Evolutionary conservation across 2,329 filamentous ascomycete species (phyloP).

Genomic region (Ascocoryne sarcoides): DNA sequence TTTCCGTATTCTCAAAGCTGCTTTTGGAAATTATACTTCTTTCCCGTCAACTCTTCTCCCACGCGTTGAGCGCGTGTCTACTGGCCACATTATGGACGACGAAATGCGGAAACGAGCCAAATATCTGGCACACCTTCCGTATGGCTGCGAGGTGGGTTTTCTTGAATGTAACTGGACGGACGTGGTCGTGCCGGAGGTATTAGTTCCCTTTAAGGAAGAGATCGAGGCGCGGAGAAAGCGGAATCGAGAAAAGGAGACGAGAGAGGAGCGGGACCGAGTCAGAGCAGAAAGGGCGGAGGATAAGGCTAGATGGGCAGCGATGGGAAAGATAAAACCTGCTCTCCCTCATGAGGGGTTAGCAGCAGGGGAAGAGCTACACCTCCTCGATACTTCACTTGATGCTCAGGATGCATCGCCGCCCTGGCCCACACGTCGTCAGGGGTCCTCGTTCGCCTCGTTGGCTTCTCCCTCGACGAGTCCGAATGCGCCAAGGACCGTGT

Average conservation of each 20-base stretch:
- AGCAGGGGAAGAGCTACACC: conserved; percentile 1
- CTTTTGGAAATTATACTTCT: conserved; percentile 56
- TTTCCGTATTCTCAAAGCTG: conserved; percentile 63
- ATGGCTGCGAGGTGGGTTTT: conserved; percentile 64
- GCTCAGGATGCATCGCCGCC: conserved; percentile 39
- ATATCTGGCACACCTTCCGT: conserved; percentile 61
- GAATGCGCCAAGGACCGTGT: conserved; percentile 69
- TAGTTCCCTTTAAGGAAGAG: conserved; percentile 53
- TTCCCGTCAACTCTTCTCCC: conserved; percentile 65
- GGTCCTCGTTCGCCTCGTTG: conserved; percentile 56
- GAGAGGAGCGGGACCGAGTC: conserved; percentile 61
- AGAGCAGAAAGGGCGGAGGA: conserved; percentile 61
- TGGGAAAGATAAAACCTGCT: conserved; percentile 46
- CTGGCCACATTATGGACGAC: conserved; percentile 62
- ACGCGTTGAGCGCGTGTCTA: conserved; percentile 62
- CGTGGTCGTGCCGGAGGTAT: conserved; percentile 50
- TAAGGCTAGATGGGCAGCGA: conserved; percentile 52
- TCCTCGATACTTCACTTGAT: conserved; percentile 41
- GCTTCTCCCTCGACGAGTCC: conserved; percentile 78
- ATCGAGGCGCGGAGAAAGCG: conserved; percentile 54
- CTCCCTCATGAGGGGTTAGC: conserved; percentile 33
- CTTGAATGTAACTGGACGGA: conserved; percentile 71
- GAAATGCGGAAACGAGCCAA: conserved; percentile 61
- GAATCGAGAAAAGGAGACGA: conserved; percentile 57
- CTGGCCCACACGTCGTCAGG: conserved; percentile 43